A percentile compares a stretch with the other conserved stretches of the same genome.
These are phyloP conservation scores for Cladosporium austrohemisphaericum DNA, from an alignment of 2,329 filamentous ascomycete species.

Conservation along the genomic window DNA sequence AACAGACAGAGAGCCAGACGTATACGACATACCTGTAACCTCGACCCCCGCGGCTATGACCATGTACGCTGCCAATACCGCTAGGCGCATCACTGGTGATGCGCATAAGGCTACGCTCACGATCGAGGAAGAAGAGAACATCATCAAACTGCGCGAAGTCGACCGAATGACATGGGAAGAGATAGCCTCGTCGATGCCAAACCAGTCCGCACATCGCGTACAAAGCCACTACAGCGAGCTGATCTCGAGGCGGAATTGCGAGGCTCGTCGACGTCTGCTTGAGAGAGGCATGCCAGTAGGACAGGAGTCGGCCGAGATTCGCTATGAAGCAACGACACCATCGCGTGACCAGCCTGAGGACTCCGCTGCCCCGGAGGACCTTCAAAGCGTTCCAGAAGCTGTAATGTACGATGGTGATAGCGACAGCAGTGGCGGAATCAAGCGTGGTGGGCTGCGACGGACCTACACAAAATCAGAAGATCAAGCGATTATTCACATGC, in stretches of 20 bases:
- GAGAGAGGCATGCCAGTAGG: not conserved
- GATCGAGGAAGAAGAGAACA: slow-evolving; percentile 27
- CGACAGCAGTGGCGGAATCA: too few species aligned
- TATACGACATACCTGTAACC: slow-evolving; percentile 7
- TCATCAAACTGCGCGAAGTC: slow-evolving; percentile 41
- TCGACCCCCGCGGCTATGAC: not conserved
- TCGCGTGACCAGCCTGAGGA: too few species aligned
- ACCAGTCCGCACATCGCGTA: slow-evolving; percentile 25
- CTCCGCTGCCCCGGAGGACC: too few species aligned
- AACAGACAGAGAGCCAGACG: not conserved
- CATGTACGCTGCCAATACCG: slow-evolving; percentile 21
- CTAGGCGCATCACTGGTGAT: slow-evolving; percentile 16
- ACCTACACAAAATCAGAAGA: too few species aligned
- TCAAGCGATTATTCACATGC: not conserved
- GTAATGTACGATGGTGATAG: too few species aligned
- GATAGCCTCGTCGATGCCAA: slow-evolving; percentile 33
- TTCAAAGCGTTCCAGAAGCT: too few species aligned
- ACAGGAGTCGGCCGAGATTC: too few species aligned
- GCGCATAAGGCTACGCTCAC: slow-evolving; percentile 18
- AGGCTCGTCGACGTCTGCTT: not conserved
- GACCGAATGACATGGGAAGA: slow-evolving; percentile 34
- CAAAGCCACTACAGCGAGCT: slow-evolving; percentile 22
- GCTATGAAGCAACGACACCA: too few species aligned
- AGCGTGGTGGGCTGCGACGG: too few species aligned
- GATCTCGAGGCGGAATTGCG: not conserved